phyloP scores from a whole-genome alignment of 2,329 filamentous ascomycete species.

The Verticillium alfalfae region DNA sequence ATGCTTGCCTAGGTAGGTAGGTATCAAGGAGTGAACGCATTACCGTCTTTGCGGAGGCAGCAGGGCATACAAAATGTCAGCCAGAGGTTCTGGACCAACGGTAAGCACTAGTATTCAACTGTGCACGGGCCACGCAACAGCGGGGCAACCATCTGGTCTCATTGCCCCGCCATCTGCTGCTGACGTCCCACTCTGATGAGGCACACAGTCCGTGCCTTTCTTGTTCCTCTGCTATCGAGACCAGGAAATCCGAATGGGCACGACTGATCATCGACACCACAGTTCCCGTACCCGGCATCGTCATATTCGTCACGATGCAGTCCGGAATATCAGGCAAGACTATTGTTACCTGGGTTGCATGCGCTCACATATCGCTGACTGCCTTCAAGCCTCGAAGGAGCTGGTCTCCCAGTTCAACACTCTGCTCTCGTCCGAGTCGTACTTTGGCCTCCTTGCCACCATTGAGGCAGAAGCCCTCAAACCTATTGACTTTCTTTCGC shows the following conservation, averaged over 20 bases:
- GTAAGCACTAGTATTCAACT: neutral
- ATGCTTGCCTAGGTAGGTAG: neutral
- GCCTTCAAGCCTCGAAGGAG: conserved; percentile 63
- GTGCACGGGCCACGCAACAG: neutral
- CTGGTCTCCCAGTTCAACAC: conserved; percentile 68
- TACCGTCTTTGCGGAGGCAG: neutral
- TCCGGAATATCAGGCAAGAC: conserved; percentile 67
- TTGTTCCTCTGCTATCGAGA: neutral
- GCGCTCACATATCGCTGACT: conserved; percentile 1
- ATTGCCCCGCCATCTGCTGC: neutral
- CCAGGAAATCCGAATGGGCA: conserved; percentile 15
- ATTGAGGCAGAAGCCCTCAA: conserved; percentile 65
- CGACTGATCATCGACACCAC: neutral
- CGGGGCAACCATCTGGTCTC: neutral
- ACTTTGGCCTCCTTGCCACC: conserved; percentile 66
- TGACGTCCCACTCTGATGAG: neutral
- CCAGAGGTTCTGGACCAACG: too few relatives aligned
- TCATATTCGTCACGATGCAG: conserved; percentile 50
- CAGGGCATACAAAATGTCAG: too few relatives aligned
- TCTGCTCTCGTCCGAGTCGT: conserved; percentile 54
- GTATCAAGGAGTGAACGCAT: neutral
- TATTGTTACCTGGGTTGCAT: neutral
- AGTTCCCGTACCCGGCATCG: neutral
- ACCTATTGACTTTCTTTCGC: conserved; percentile 48
- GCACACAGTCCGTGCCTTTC: neutral